Percentiles rank a stretch among this genome's conserved stretches.
Evolutionary conservation across 2,329 filamentous ascomycete species (phyloP).

Genomic region (Neurospora sp.): DNA sequence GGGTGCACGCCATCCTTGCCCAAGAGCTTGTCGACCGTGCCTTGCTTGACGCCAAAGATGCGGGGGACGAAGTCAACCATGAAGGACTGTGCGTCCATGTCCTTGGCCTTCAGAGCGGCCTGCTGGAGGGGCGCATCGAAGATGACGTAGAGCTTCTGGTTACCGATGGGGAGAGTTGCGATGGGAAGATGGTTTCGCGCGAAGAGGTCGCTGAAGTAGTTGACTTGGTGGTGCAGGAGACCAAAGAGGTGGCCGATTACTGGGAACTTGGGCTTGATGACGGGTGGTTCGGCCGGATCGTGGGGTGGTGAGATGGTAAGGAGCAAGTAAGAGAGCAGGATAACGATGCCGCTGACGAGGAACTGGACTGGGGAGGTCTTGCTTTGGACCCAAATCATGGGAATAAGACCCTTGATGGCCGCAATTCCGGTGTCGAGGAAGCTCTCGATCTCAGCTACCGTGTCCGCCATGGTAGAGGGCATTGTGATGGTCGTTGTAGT

Average conservation of each 20-base stretch:
- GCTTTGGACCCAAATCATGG: conserved; percentile 14
- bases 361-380: conserved; percentile 11
- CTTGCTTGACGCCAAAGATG: conserved; percentile 26
- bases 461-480: background rate
- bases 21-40: conserved; percentile 20
- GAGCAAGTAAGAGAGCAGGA: conserved; percentile 14
- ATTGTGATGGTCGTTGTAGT: background rate
- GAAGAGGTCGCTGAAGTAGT: conserved; percentile 7
- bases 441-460: background rate
- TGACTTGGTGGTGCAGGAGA: background rate
- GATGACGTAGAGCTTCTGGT: conserved; percentile 13
- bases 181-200: conserved; percentile 1
- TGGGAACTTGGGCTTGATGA: conserved; percentile 6
- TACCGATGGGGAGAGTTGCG: conserved; percentile 10
- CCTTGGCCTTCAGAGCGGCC: conserved; percentile 29
- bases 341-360: conserved; percentile 5
- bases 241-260: conserved; percentile 9
- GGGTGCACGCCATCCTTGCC: conserved; percentile 23
- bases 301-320: background rate
- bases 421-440: conserved; percentile 8
- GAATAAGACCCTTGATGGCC: conserved; percentile 10
- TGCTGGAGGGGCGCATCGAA: conserved; percentile 19
- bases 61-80: conserved; percentile 27
- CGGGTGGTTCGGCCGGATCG: conserved; percentile 10
- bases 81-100: conserved; percentile 32